These are phyloP conservation scores for Saccharomycopsis sp. DNA, from an alignment of 805 yeast genomes.

Conservation along the genomic window DNA sequence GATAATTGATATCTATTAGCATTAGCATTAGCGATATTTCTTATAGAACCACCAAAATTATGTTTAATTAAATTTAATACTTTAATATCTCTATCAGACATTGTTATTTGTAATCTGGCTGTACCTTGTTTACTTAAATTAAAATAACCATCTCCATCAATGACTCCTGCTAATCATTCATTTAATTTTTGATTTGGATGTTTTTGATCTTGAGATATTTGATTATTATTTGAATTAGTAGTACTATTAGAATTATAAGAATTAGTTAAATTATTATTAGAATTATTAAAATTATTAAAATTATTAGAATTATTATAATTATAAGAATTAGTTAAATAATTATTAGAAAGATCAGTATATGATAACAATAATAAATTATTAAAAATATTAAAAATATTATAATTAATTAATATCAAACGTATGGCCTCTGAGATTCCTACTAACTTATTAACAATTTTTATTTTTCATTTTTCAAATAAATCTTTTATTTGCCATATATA, in stretches of 20 bases:
- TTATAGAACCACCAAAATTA: constrained; percentile 9
- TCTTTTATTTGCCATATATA: too few relatives aligned
- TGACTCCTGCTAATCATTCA: constrained; percentile 7
- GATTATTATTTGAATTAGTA: too few relatives aligned
- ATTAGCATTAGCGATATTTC: constrained; percentile 1
- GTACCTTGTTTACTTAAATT: constrained; percentile 4
- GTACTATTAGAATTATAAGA: neutral
- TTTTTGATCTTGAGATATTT: neutral
- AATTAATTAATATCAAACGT: too few relatives aligned
- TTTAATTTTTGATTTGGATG: neutral
- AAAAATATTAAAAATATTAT: too few relatives aligned
- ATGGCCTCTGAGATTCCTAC: too few relatives aligned
- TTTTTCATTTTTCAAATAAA: too few relatives aligned
- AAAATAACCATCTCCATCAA: constrained; percentile 11
- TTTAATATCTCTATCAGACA: neutral
- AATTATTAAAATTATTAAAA: neutral
- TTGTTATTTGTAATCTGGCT: constrained; percentile 6
- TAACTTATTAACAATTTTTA: too few relatives aligned
- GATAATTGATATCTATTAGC: constrained; percentile 9
- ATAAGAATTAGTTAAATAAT: too few relatives aligned
- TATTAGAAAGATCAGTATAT: too few relatives aligned
- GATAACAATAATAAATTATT: too few relatives aligned
- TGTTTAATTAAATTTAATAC: constrained; percentile 3
- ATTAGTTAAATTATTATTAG: too few relatives aligned
- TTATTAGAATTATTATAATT: too few relatives aligned